These are phyloP conservation scores for Hordeum marinum DNA, from an alignment of 176 grass and related monocot species.

Conservation along the genomic window DNA sequence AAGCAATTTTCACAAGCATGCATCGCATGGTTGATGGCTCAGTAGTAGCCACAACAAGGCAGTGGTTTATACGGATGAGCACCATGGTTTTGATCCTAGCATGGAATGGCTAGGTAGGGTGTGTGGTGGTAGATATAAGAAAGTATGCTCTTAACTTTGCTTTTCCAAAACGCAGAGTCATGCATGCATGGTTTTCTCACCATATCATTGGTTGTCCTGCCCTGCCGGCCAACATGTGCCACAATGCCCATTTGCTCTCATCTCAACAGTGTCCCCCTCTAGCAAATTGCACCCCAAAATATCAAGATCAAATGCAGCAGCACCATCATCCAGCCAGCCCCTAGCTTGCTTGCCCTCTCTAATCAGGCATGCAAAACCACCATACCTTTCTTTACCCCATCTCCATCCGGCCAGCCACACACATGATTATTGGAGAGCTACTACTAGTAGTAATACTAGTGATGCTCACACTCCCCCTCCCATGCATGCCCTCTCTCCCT, in stretches of 20 bases:
- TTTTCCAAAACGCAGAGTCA: slow-evolving; percentile 2
- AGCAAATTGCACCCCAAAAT: slow-evolving; percentile 37
- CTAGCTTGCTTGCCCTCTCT: slow-evolving; percentile 24
- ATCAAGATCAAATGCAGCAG: not conserved
- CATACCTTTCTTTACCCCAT: not conserved
- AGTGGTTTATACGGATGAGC: slow-evolving; percentile 5
- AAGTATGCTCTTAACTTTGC: slow-evolving; percentile 20
- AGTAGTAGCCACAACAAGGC: not conserved
- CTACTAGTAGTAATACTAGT: not conserved
- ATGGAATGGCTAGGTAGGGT: slow-evolving; percentile 1
- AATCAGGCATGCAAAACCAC: slow-evolving; percentile 26
- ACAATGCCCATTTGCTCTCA: slow-evolving; percentile 22
- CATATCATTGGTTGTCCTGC: slow-evolving; percentile 28
- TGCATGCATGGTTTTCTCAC: not conserved
- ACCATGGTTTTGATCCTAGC: not conserved
- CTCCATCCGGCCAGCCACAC: slow-evolving; percentile 27
- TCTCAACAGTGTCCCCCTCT: not conserved
- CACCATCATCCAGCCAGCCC: not conserved
- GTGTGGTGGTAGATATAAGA: not conserved
- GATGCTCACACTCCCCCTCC: slow-evolving; percentile 10
- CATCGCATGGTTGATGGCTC: slow-evolving; percentile 8
- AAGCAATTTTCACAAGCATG: not conserved
- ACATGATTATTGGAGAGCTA: not conserved
- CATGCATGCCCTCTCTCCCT: not conserved
- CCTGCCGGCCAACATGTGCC: slow-evolving; percentile 33